Percentiles rank a stretch among this genome's conserved stretches.
Evolutionary conservation across 805 yeast genomes (phyloP).

Genomic region (Cyberlindnera meyerae): DNA sequence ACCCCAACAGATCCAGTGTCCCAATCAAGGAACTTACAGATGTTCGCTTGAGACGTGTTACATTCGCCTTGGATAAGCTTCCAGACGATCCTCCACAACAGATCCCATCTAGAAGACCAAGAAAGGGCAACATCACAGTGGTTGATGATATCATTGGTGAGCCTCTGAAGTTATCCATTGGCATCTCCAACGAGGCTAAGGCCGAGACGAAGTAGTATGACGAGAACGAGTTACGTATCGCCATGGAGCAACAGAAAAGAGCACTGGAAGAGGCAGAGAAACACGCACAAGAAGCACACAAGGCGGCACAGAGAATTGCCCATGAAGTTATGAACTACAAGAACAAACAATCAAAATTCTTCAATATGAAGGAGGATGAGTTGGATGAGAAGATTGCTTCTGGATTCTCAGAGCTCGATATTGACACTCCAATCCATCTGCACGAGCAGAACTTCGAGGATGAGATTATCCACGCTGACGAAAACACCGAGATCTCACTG

Average conservation of each 20-base stretch:
- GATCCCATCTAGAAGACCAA: conserved; percentile 81
- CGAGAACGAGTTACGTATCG: conserved; percentile 44
- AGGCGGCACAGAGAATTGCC: conserved; percentile 65
- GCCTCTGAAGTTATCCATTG: conserved; percentile 61
- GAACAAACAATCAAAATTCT: conserved; percentile 13
- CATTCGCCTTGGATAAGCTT: conserved; percentile 72
- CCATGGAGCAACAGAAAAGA: conserved; percentile 52
- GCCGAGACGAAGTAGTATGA: conserved; percentile 19
- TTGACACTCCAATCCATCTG: conserved; percentile 67
- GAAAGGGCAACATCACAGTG: conserved; percentile 67
- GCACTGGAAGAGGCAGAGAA: conserved; percentile 58
- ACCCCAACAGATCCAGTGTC: conserved; percentile 34
- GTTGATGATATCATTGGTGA: conserved; percentile 61
- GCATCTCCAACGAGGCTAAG: conserved; percentile 50
- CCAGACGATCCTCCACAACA: conserved; percentile 88
- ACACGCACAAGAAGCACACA: conserved; percentile 74
- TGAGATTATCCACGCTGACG: conserved; percentile 19
- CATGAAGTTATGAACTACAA: conserved; percentile 52
- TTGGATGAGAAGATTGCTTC: conserved; percentile 18
- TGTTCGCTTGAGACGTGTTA: conserved; percentile 53
- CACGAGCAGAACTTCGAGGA: conserved; percentile 52
- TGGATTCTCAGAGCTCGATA: conserved; percentile 36
- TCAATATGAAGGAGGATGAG: conserved; percentile 25
- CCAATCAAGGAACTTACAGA: conserved; percentile 29
- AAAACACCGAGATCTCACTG: conserved; percentile 26